These are phyloP conservation scores for Gastrolobium bilobum DNA, from an alignment of 306 rosid species.

Conservation along the genomic window DNA sequence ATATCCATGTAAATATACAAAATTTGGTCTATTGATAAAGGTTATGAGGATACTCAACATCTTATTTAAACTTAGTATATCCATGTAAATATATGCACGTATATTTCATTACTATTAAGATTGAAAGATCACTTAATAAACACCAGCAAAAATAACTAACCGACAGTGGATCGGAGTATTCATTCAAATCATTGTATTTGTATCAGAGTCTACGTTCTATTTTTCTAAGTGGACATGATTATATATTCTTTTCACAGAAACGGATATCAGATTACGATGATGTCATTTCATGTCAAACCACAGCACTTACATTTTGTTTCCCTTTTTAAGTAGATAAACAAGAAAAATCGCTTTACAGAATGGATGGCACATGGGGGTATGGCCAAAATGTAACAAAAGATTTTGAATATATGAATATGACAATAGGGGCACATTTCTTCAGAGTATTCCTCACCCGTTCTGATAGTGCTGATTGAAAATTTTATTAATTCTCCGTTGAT, in stretches of 20 bases:
- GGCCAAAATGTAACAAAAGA: conserved; percentile 57
- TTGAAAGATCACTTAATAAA: background rate
- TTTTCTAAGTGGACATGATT: conserved; percentile 29
- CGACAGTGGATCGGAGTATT: background rate
- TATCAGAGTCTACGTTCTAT: background rate
- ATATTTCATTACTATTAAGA: background rate
- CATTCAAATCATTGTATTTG: background rate
- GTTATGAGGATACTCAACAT: conserved; percentile 1
- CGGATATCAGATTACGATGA: conserved; percentile 34
- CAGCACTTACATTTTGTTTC: conserved; percentile 43
- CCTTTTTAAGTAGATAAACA: conserved; percentile 35
- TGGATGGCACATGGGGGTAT: conserved; percentile 63
- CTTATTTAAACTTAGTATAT: background rate
- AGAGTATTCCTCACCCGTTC: conserved; percentile 41
- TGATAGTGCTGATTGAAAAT: conserved; percentile 37
- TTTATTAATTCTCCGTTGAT: conserved; percentile 13
- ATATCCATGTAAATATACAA: conserved; percentile 20
- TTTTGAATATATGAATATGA: conserved; percentile 35
- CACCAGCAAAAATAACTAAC: background rate
- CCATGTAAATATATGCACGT: background rate
- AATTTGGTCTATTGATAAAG: conserved; percentile 10
- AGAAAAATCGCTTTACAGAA: conserved; percentile 62
- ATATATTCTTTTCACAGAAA: conserved; percentile 27
- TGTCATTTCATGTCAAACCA: conserved; percentile 57
- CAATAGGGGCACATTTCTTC: conserved; percentile 47